Evolutionary conservation across 2,329 filamentous ascomycete species (phyloP).

Genomic region (Xylariaceae sp.): DNA sequence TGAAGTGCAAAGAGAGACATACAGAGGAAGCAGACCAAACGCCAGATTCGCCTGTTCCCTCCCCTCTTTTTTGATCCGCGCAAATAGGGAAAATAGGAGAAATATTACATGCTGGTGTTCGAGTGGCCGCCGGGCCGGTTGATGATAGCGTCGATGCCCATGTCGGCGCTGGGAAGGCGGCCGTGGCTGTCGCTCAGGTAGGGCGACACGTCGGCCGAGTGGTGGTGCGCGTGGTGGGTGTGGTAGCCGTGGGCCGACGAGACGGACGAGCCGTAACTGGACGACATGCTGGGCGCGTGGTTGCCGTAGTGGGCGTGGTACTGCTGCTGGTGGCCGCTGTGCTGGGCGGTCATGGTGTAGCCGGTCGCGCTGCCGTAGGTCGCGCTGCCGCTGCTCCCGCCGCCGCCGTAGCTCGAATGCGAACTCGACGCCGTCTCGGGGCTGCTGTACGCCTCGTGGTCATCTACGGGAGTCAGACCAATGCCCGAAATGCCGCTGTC

Average conservation of each 20-base stretch:
- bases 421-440: conserved; percentile 41
- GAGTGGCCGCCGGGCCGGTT: conserved; percentile 33
- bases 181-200: conserved; percentile 39
- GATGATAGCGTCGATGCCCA: conserved; percentile 54
- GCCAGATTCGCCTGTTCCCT: neutral
- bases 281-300: conserved; percentile 17
- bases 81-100: neutral
- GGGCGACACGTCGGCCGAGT: conserved; percentile 35
- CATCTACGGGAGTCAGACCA: conserved; percentile 51
- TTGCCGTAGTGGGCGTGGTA: conserved; percentile 14
- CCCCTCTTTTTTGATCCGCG: too few relatives aligned
- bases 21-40: neutral
- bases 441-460: conserved; percentile 51
- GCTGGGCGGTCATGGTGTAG: conserved; percentile 16
- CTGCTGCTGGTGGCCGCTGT: neutral
- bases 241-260: conserved; percentile 36
- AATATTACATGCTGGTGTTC: conserved; percentile 7
- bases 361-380: too few relatives aligned
- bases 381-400: conserved; percentile 4
- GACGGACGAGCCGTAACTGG: conserved; percentile 46
- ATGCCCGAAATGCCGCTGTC: conserved; percentile 63
- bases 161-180: conserved; percentile 49
- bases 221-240: conserved; percentile 21
- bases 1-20: too few relatives aligned
- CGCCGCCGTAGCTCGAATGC: conserved; percentile 22